Evolutionary conservation across 2,329 filamentous ascomycete species (phyloP), one percentile per base, ranked within the genome.

Genomic region (Sclerotinia trifoliorum): DNA sequence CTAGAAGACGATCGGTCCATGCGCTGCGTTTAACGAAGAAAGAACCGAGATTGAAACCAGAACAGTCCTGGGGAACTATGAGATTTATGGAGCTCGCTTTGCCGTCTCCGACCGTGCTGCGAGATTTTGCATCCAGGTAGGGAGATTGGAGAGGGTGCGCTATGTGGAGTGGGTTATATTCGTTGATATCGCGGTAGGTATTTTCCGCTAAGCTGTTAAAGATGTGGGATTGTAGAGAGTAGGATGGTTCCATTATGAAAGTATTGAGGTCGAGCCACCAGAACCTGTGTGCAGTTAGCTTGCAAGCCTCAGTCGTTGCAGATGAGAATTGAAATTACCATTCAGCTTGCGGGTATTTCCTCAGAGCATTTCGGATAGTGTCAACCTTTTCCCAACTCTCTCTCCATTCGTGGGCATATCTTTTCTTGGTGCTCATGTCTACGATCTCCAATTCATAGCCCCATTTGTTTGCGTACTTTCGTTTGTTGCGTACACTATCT

Each of bases 341-440:
- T 83, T 99, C 94, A 46, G 94, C 95, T 72, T 96, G 86, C 39
- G 95, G 95, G 77, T 98, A 97, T 79, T 97, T 97, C 78, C 89
- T 87, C 85, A 99, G 89, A 56, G 90, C 89, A 70, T 92, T 91
- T 70, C 94, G 88, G 75, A 99, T 88, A 54, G 93, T 93, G 78
- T 99, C 95, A 70, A 97, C 94, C 83, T 98, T 99, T 81, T 99
- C 95, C 95, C 95, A 99, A 79, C 94, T 96, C 81, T 99, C 95
- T 76, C 95, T 88, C 95, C 95, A 99, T 80, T 99, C 95, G 80
- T 99, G 95, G 39, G 95, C 94, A 78, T 99, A 99, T 73, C 94
- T 89, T 82, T 97, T 98, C 85, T 97, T 97, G 66, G 94, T 97
- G 81, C 93, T 94, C 94, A 99, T 96, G 79, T 99, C 96, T 73